phyloP scores from a whole-genome alignment of 2,329 filamentous ascomycete genomes.

The Trichoderma semiorbis region DNA sequence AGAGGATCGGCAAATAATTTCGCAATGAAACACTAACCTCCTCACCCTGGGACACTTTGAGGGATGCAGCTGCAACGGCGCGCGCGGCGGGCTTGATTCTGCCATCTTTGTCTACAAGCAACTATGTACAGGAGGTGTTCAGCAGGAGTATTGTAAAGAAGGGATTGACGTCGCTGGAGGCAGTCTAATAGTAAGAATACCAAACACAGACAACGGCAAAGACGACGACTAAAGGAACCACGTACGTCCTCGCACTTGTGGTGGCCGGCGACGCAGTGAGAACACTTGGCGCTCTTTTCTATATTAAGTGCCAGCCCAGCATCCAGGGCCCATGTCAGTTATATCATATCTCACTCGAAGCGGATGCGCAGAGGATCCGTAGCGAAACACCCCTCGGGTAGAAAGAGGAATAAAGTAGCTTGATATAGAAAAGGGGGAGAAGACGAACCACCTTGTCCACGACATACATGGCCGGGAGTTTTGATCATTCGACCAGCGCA shows the following conservation, averaged over 20 bases:
- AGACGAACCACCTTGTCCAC: conserved; percentile 19
- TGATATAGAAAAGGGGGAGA: not conserved
- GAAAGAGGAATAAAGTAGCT: not conserved
- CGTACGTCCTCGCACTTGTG: conserved; percentile 21
- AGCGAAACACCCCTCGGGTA: not conserved
- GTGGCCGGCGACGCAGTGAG: conserved; percentile 20
- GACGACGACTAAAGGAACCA: conserved; percentile 1
- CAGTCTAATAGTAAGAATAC: not conserved
- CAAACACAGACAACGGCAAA: not conserved
- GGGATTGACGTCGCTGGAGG: not conserved
- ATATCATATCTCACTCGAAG: not conserved
- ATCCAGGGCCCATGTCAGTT: conserved; percentile 2
- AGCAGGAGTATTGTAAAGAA: conserved; percentile 14
- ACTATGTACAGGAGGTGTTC: conserved; percentile 18
- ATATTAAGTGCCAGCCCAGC: not conserved
- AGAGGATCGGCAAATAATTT: not conserved
- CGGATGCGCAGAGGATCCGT: not conserved
- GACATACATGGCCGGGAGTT: conserved; percentile 19
- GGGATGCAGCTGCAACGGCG: conserved; percentile 19
- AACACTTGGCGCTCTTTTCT: conserved; percentile 20
- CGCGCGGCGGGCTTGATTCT: conserved; percentile 20
- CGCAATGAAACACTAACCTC: conserved; percentile 16
- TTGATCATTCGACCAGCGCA: conserved; percentile 19
- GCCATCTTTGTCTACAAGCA: conserved; percentile 21
- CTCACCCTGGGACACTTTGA: conserved; percentile 18